Evolutionary conservation across 805 yeast genomes (phyloP), one percentile per base, ranked within the genome.

Genomic region (Pichia cephalocereana): DNA sequence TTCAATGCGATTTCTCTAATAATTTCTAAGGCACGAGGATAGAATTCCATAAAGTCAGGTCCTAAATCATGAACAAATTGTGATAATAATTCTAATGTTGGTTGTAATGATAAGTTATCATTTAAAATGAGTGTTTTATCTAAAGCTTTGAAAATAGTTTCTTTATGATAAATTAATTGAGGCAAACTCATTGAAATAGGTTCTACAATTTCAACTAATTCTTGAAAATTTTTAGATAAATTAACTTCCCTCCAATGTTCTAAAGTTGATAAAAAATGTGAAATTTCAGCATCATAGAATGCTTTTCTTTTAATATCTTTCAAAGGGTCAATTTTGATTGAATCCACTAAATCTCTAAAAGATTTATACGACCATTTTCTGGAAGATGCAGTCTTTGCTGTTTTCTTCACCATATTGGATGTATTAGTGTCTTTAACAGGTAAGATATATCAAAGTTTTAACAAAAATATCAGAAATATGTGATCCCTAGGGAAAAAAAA

Each of bases 61-160:
- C 96, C 97, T 52, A 91, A 68, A 68, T 91, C 99, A 57, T 87
- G 96, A 39, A 89, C 82, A 57, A 93, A 83, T 59, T 89, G 95
- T 0, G 96, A 77, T 26, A 89, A 63, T 10, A 85, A 67, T 59
- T 93, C 99, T 45, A 88, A 65, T 30, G 87, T 61, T 4, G 98
- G 91, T 62, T 89, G 93, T 41, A 86, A 67, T 1, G 96, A 79
- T 48, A 83, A 69, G 23, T 73, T 72, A 60, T 93, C 96, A 52
- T 81, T 77, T 37, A 70, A 66, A 17, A 66, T 60, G 37, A 93
- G 66, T 6, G 74, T 55, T 7, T 72, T 70, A 30, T 59, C 57
- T 6, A 67, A 45, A 28, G 62, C 52, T 12, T 49, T 44, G 52
- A 80, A 85, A 38, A 93, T 83, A 38, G 68, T 64, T 1, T 68